phyloP scores from a whole-genome alignment of 441 rosid species.

The Arabidopsis lyrata region DNA sequence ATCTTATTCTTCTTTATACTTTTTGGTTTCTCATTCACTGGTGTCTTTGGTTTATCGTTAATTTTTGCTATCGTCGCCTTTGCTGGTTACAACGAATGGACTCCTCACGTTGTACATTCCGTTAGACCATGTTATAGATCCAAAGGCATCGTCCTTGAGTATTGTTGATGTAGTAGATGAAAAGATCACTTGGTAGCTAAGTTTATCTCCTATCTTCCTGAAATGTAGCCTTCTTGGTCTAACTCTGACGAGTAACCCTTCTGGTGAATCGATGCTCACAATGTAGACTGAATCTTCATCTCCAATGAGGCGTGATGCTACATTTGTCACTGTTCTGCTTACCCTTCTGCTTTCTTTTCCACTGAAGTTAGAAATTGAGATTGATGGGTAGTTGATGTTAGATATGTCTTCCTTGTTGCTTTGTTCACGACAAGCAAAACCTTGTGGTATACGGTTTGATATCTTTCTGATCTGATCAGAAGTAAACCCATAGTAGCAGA shows the following conservation, averaged over 20 bases:
- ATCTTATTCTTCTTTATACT: conserved; percentile 2
- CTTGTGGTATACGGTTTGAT: conserved; percentile 46
- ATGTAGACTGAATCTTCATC: conserved; percentile 50
- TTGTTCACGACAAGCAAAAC: conserved; percentile 56
- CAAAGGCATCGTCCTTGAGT: conserved; percentile 25
- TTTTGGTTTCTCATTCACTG: neutral
- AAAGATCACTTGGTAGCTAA: conserved; percentile 37
- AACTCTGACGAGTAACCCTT: conserved; percentile 32
- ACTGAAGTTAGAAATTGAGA: conserved; percentile 53
- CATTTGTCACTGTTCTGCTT: conserved; percentile 64
- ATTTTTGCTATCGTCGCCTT: conserved; percentile 2
- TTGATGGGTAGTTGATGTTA: conserved; percentile 81
- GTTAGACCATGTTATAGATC: conserved; percentile 40
- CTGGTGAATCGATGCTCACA: conserved; percentile 33
- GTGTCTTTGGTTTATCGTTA: neutral
- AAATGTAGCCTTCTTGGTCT: conserved; percentile 36
- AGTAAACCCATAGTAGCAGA: conserved; percentile 63
- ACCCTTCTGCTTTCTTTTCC: conserved; percentile 48
- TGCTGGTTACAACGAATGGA: conserved; percentile 30
- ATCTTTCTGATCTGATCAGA: conserved; percentile 49
- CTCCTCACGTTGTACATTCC: conserved; percentile 32
- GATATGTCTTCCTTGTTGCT: conserved; percentile 53
- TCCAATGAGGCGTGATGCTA: conserved; percentile 50
- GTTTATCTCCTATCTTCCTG: conserved; percentile 38
- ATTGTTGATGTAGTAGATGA: conserved; percentile 30